Evolutionary conservation across 495 filamentous ascomycete genomes (phyloP), one percentile per base, ranked within the genome.

Genomic region (Penicillium roqueforti): DNA sequence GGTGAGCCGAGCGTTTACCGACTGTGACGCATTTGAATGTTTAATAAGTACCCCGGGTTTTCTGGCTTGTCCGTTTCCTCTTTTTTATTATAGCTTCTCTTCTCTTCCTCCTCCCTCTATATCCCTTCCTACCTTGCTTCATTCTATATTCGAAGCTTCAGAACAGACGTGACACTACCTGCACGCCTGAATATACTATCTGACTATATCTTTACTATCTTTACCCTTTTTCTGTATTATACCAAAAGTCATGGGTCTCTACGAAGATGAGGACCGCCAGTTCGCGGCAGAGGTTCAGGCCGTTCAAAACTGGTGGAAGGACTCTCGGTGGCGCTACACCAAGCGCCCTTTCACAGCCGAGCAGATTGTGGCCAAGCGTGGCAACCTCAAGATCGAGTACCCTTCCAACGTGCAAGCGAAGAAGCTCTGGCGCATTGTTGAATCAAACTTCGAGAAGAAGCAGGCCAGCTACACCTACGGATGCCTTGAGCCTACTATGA

Each of bases 401-500:
- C 84, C 93, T 11, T 91, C 90, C 73, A 95, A 92, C 68, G 76
- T 75, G 6, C 86, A 90, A 73, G 80, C 85, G 39, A 96, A 96
- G 83, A 98, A 98, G 81, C 78, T 97, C 37, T 98, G 92, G 93
- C 77, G 81, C 23, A 95, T 89, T 55, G 70, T 98, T 36, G 93
- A 98, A 71, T 66, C 74, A 11, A 85, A 90, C 65, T 98, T 92
- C 79, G 73, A 87, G 89, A 87, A 82, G 61, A 83, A 82, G 53
- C 87, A 91, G 59, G 87, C 87, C 36, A 93, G 88, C 74, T 95
- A 83, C 75, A 98, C 93, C 34, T 98, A 96, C 72, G 93, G 93
- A 65, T 97, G 93, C 72, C 78, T 98, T 52, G 95, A 98, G 63
- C 93, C 93, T 9, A 95, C 95, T 5, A 96, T 96, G 88, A 80